Conservation (phyloP, 257 asterid species). For the Thymus quinquecostatus region DNA sequence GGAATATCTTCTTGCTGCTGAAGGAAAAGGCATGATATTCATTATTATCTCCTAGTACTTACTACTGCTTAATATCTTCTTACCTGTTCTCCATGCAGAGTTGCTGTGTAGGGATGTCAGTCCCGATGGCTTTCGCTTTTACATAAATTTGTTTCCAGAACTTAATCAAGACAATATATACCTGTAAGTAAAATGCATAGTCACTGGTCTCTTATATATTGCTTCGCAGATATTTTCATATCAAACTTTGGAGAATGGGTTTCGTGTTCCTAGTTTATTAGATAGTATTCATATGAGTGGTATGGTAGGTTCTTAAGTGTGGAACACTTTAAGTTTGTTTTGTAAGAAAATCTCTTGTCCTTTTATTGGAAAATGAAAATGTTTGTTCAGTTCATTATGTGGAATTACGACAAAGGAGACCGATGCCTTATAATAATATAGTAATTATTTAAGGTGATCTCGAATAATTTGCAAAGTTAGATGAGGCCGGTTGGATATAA, state of each 20-base stretch:
- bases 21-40: slow-evolving; percentile 69
- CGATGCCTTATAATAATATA: too few relatives aligned
- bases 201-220: slow-evolving; percentile 13
- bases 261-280: not conserved
- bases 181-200: slow-evolving; percentile 53
- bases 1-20: slow-evolving; percentile 96
- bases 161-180: slow-evolving; percentile 56
- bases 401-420: too few relatives aligned
- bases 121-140: slow-evolving; percentile 91
- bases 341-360: too few relatives aligned
- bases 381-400: too few relatives aligned
- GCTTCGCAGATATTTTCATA: not conserved
- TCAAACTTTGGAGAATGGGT: too few relatives aligned
- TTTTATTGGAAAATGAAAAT: too few relatives aligned
- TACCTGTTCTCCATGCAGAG: slow-evolving; percentile 54
- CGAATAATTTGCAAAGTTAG: too few relatives aligned
- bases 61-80: slow-evolving; percentile 27
- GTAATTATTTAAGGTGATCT: too few relatives aligned
- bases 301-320: not conserved
- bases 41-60: slow-evolving; percentile 15
- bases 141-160: slow-evolving; percentile 73
- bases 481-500: too few relatives aligned
- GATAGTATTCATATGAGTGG: slow-evolving; percentile 6
- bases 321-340: too few relatives aligned
- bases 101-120: slow-evolving; percentile 94